A percentile compares a stretch with the other conserved stretches of the same genome.
phyloP scores from a whole-genome alignment of 75 land plant genomes.

The Larix kaempferi region DNA sequence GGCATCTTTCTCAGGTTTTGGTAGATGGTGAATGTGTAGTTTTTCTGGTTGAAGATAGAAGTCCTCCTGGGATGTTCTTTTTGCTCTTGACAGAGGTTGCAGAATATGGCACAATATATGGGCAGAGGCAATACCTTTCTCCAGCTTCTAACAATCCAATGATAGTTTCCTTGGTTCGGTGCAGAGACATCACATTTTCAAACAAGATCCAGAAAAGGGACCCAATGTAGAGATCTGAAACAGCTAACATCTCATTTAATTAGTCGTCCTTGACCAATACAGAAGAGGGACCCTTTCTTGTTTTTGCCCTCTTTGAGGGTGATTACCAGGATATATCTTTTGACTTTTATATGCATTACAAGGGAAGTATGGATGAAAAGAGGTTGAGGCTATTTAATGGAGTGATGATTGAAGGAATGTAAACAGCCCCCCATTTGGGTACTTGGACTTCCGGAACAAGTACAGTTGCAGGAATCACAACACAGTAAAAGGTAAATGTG shows the following conservation, averaged over 20 bases:
- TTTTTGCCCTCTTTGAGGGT: too few relatives aligned
- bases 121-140: slow-evolving; percentile 48
- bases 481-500: slow-evolving; percentile 79
- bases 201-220: slow-evolving; percentile 81
- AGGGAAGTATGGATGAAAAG: neutral
- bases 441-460: slow-evolving; percentile 56
- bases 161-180: slow-evolving; percentile 66
- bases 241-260: neutral
- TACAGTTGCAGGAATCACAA: slow-evolving; percentile 52
- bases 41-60: too few relatives aligned
- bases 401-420: slow-evolving; percentile 69
- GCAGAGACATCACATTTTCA: slow-evolving; percentile 88
- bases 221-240: slow-evolving; percentile 64
- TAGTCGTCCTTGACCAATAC: too few relatives aligned
- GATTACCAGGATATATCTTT: too few relatives aligned
- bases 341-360: too few relatives aligned
- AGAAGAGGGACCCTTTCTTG: too few relatives aligned
- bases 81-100: too few relatives aligned
- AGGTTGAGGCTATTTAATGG: slow-evolving; percentile 15
- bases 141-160: slow-evolving; percentile 64
- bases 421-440: slow-evolving; percentile 49
- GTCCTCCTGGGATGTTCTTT: too few relatives aligned
- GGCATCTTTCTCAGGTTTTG: too few relatives aligned
- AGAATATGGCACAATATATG: neutral
- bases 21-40: too few relatives aligned